These are phyloP conservation scores for Aspergillus sp. DNA, from an alignment of 2,329 filamentous ascomycete species.

Conservation along the genomic window DNA sequence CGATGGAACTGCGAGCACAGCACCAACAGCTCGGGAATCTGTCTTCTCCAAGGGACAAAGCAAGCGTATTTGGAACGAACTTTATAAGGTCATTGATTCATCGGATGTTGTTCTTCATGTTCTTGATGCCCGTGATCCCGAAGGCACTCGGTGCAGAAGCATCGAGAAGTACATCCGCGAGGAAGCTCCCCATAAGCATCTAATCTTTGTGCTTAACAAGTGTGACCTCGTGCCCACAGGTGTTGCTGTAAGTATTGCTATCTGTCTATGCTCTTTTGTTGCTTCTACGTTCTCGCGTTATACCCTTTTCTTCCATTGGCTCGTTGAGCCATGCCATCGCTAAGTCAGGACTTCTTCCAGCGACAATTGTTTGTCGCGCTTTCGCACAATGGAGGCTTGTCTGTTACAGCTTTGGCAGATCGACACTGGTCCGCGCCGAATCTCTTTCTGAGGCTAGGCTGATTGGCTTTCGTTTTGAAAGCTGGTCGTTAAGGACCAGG, in stretches of 20 bases:
- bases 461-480: constrained; percentile 84
- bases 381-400: constrained; percentile 64
- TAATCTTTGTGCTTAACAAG: constrained; percentile 86
- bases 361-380: constrained; percentile 44
- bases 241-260: constrained; percentile 73
- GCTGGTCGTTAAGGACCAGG: constrained; percentile 65
- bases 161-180: constrained; percentile 90
- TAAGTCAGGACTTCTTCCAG: constrained; percentile 81
- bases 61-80: constrained; percentile 94
- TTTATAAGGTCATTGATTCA: constrained; percentile 92
- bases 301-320: constrained; percentile 11
- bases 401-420: constrained; percentile 99
- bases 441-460: constrained; percentile 60
- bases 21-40: constrained; percentile 64
- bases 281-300: background rate
- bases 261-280: constrained; percentile 1
- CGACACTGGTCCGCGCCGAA: constrained; percentile 64
- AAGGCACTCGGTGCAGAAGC: constrained; percentile 82
- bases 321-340: constrained; percentile 47
- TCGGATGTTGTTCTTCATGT: constrained; percentile 96
- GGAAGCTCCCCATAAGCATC: constrained; percentile 92
- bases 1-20: constrained; percentile 36
- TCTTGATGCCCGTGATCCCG: constrained; percentile 78
- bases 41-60: constrained; percentile 93
- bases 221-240: constrained; percentile 86